phyloP scores from a whole-genome alignment of 495 filamentous ascomycete species.

The Talaromyces adpressus region DNA sequence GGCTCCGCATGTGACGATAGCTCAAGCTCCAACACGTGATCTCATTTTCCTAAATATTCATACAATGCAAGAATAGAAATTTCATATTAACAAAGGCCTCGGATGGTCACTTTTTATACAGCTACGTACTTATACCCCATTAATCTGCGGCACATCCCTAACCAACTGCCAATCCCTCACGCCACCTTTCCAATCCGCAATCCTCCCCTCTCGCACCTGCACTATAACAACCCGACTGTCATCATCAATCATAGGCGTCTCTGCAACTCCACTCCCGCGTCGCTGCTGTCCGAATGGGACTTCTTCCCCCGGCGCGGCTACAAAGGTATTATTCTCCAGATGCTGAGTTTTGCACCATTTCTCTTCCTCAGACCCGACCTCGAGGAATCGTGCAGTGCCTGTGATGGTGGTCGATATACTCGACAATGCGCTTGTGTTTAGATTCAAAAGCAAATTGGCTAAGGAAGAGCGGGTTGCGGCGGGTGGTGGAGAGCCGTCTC shows the following conservation, averaged over 20 bases:
- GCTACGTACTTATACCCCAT: not conserved
- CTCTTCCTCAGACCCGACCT: conserved; percentile 70
- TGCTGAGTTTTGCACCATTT: conserved; percentile 71
- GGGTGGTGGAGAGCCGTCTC: conserved; percentile 56
- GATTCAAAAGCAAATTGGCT: conserved; percentile 73
- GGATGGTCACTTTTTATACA: too few species aligned
- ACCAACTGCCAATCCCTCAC: conserved; percentile 65
- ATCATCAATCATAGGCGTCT: conserved; percentile 57
- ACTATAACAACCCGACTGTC: conserved; percentile 72
- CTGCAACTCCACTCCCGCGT: conserved; percentile 40
- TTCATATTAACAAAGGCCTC: not conserved
- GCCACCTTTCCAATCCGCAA: conserved; percentile 75
- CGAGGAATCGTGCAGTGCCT: conserved; percentile 67
- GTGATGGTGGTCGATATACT: conserved; percentile 92
- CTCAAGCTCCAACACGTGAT: not conserved
- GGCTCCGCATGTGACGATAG: not conserved
- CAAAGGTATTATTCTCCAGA: conserved; percentile 88
- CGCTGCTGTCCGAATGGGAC: conserved; percentile 36
- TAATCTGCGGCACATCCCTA: conserved; percentile 12
- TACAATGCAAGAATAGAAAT: not conserved
- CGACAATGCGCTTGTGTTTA: conserved; percentile 83
- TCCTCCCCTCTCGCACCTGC: conserved; percentile 62
- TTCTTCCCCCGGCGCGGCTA: conserved; percentile 39
- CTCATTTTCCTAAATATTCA: not conserved
- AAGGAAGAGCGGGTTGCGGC: conserved; percentile 62